Conservation (phyloP, 1,284 basidiomycete species). For the Apiotrichum sp. region DNA sequence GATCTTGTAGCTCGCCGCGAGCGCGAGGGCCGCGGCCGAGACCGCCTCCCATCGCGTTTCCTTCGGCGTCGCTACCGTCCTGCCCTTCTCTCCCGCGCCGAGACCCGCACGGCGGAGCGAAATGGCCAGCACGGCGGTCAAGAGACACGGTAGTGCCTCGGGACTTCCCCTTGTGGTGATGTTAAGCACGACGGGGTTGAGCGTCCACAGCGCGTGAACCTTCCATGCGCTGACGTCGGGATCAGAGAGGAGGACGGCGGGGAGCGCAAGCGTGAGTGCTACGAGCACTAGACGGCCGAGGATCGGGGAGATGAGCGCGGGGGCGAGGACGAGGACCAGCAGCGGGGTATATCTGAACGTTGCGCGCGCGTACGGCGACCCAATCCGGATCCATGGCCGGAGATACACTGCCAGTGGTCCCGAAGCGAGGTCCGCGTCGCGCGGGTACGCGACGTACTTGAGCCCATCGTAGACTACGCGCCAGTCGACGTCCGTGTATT, state of each 20-base stretch:
- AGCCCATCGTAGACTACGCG: conserved; percentile 90
- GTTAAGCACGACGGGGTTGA: conserved; percentile 91
- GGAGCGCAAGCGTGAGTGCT: conserved; percentile 74
- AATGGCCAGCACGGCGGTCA: conserved; percentile 57
- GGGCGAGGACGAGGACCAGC: conserved; percentile 72
- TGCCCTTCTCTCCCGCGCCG: not conserved
- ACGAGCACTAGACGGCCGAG: conserved; percentile 90
- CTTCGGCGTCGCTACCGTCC: not conserved
- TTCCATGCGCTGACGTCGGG: conserved; percentile 18
- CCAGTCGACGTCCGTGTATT: conserved; percentile 98
- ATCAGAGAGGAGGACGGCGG: conserved; percentile 61
- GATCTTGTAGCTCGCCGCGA: conserved; percentile 89
- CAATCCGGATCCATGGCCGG: not conserved
- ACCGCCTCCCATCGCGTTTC: conserved; percentile 40
- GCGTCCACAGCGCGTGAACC: conserved; percentile 60
- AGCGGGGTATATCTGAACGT: conserved; percentile 97
- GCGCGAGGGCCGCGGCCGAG: conserved; percentile 66
- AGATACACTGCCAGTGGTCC: conserved; percentile 1
- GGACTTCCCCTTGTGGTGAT: conserved; percentile 96
- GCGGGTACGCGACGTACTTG: conserved; percentile 19
- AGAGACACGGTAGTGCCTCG: conserved; percentile 74
- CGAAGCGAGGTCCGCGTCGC: not conserved
- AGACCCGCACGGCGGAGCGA: conserved; percentile 54
- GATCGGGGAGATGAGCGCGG: conserved; percentile 71
- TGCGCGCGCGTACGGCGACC: conserved; percentile 81